Evolutionary conservation across 1,284 basidiomycete species (phyloP).

Genomic region (Moniliophthora roreri): DNA sequence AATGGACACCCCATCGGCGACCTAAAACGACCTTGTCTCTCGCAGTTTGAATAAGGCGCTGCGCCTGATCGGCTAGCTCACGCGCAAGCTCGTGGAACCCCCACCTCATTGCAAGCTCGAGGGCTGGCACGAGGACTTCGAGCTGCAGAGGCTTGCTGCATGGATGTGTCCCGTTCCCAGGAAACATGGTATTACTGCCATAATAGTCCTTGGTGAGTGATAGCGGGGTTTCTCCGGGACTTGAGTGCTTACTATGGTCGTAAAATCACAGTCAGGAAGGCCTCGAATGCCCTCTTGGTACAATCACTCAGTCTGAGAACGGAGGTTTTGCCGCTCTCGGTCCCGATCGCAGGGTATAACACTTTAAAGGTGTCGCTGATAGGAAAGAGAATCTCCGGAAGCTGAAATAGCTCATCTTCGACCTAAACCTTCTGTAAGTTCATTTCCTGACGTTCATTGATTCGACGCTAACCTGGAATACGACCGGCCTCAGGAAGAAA

Average conservation of each 20-base stretch:
- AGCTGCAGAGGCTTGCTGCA: background rate
- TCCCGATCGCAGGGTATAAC: background rate
- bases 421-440: background rate
- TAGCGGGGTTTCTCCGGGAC: too few species aligned
- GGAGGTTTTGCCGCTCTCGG: background rate
- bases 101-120: background rate
- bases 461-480: too few species aligned
- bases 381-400: slow-evolving; percentile 1
- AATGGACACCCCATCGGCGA: background rate
- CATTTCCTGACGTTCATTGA: too few species aligned
- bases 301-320: background rate
- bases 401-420: slow-evolving; percentile 3
- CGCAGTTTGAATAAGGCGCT: background rate
- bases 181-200: background rate
- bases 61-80: background rate
- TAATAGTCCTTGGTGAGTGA: background rate
- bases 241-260: background rate
- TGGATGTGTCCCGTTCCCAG: background rate
- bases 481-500: too few species aligned
- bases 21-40: background rate
- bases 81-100: background rate
- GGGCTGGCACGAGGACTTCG: background rate
- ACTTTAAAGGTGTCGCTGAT: background rate
- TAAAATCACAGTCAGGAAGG: background rate
- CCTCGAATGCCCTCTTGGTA: background rate